Evolutionary conservation across 1,284 basidiomycete genomes (phyloP).

Genomic region (Sporisorium iseilematis-ciliati): DNA sequence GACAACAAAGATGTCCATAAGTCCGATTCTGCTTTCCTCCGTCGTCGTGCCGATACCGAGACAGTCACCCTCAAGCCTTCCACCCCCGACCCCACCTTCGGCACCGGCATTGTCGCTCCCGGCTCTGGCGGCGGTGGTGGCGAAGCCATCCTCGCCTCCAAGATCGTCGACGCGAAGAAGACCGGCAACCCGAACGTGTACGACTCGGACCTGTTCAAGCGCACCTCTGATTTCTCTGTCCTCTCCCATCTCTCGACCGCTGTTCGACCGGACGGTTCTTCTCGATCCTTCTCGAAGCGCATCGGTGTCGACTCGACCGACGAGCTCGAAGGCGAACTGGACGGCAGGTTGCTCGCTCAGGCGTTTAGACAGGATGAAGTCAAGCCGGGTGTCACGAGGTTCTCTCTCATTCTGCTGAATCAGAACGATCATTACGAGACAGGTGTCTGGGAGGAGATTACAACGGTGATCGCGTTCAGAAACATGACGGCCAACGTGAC

Average conservation of each 20-base stretch:
- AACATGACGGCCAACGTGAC: conserved; percentile 40
- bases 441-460: conserved; percentile 22
- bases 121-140: too few relatives aligned
- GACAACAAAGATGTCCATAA: too few relatives aligned
- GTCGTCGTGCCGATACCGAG: not conserved
- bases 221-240: conserved; percentile 42
- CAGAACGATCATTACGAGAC: conserved; percentile 59
- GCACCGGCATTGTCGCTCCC: not conserved
- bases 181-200: conserved; percentile 21
- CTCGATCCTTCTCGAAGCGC: conserved; percentile 24
- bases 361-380: conserved; percentile 47
- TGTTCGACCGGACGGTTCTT: conserved; percentile 30
- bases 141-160: conserved; percentile 12
- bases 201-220: conserved; percentile 28
- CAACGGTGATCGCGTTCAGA: conserved; percentile 39
- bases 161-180: conserved; percentile 32
- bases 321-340: conserved; percentile 31
- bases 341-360: conserved; percentile 35
- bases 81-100: not conserved
- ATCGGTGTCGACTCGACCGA: conserved; percentile 50
- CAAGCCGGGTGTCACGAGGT: conserved; percentile 30
- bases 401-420: conserved; percentile 50
- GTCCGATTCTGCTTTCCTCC: too few relatives aligned
- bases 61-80: too few relatives aligned
- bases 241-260: conserved; percentile 52